Base-by-base conservation (phyloP, 352 stramenopile species). In the Pythium sp. region DNA sequence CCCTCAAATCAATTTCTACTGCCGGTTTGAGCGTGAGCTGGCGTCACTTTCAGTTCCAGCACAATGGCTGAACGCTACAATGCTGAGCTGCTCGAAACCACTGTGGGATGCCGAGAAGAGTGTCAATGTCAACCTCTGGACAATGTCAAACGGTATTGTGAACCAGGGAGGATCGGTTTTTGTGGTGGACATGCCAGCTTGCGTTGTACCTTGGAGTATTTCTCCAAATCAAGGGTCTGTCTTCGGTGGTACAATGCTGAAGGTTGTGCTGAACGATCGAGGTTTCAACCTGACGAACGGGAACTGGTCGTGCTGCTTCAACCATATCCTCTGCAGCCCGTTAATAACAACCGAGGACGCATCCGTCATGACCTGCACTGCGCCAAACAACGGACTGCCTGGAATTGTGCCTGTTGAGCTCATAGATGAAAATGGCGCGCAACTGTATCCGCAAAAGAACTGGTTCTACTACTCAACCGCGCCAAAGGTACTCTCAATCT, bases 291-390 rank as follows among this genome's bases (percentile, higher is more conserved):
- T 68, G 8, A 34, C 30, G 30, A 55, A 18, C n/a, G 34, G 30
- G 12, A 71, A 65, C 5, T 81, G 76, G 76, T 70, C 56, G 5
- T 86, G 76, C 70, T 82, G 76, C 36, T 86, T 86, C 9, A 72
- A 70, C 38, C 54, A 64, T 11, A 62, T 67, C 6, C 41, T 22
- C 49, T 86, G 74, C 58, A 72, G 60, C 34, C 20, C n/a, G 28
- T 11, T 79, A 7, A 65, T 7, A 18, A 14, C 38, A 70, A 32
- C 38, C 56, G 58, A 55, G 6, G 32, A 34, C 14, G 7, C 2
- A 34, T 58, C 41, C 0, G 22, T 22, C 26, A 30, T 79, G 61
- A 64, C 51, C 49, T 53, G 69, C 75, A 5, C n/a, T 14, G n/a
- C 36, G 62, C 41, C 78, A 70, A n/a, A 41, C 14, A 18, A 57